Evolutionary conservation across 306 rosid genomes (phyloP), one percentile per base, ranked within the genome.

Genomic region (Hippophae tibetana): DNA sequence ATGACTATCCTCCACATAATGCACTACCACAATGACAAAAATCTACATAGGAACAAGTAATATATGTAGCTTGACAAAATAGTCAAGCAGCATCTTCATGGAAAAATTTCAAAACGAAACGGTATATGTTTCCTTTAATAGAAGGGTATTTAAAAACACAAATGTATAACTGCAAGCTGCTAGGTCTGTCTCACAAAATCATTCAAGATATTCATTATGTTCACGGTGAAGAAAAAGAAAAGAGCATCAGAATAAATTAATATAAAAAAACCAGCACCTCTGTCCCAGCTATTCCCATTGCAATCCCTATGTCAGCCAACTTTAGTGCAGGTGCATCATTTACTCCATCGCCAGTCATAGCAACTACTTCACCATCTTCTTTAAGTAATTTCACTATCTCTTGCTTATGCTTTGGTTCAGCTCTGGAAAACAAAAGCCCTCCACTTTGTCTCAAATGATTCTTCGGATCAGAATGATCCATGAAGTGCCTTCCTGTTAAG

Each of bases 331-430:
- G 96, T 50, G 96, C 96, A 68, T 87, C 96, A 72, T 87, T 87
- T 59, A 87, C 96, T 51, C 96, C 94, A 72, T 87, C 95, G 56
- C 95, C 95, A 9, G 95, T 87, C 95, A 87, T 87, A 53, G 95
- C 95, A 44, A 87, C 95, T 60, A 87, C 87, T 65, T 87, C 95
- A 23, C 93, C 89, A 5, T 82, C 84, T 69, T 84, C 93, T 77
- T 87, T 87, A 9, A 87, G 89, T 61, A 87, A 68, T 80, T 79
- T 80, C 69, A 87, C 93, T 55, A 87, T 87, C 55, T 87, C 95
- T 74, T 82, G 95, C 72, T 87, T 87, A 80, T 87, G 96, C 70
- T 74, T 73, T 52, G 96, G 96, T 76, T 87, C 96, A 56, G 96
- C 94, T 73, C 96, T 80, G 40, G 96, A 87, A 75, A 87, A 82